Evolutionary conservation across 306 rosid genomes (phyloP).

Genomic region (Malus domestica): ASM211411v1 NC_041803.1:14818501-14819000

Average conservation of each 20-base stretch:
- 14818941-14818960: conserved; percentile 35
- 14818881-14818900: not conserved
- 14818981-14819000: conserved; percentile 74
- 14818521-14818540: not conserved
- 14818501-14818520: not conserved
- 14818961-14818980: conserved; percentile 71
- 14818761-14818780: not conserved
- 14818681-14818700: not conserved
- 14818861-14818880: not conserved
- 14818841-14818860: not conserved
- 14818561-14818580: not conserved
- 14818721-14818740: not conserved
- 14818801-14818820: not conserved
- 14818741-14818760: not conserved
- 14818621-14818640: not conserved
- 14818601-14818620: not conserved
- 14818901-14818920: not conserved
- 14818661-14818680: not conserved
- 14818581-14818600: not conserved
- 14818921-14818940: not conserved
- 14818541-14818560: not conserved
- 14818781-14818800: not conserved
- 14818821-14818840: not conserved
- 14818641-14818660: not conserved
- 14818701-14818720: not conserved